These are phyloP conservation scores for Lobosporangium transversale DNA, from an alignment of 192 early-diverging fungal species.

Conservation along the genomic window DNA sequence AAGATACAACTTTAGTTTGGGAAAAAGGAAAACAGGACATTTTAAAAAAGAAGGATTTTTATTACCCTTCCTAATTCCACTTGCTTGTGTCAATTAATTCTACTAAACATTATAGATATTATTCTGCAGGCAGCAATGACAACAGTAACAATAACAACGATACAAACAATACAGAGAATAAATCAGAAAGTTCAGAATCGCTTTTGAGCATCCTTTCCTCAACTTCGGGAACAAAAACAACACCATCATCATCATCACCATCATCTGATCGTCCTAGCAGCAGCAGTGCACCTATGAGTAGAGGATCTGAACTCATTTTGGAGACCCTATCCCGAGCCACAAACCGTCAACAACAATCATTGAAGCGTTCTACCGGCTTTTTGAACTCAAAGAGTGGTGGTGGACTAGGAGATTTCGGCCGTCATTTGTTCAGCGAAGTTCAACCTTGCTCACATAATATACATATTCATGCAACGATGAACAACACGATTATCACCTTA, in stretches of 20 bases:
- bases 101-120: too few relatives aligned
- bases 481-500: constrained; percentile 92
- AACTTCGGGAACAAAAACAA: constrained; percentile 3
- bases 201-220: constrained; percentile 36
- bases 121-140: constrained; percentile 18
- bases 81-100: too few relatives aligned
- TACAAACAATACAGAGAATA: constrained; percentile 4
- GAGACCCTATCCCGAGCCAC: constrained; percentile 39
- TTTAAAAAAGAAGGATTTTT: too few relatives aligned
- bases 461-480: constrained; percentile 69
- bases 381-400: constrained; percentile 6
- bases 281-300: constrained; percentile 12
- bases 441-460: constrained; percentile 56
- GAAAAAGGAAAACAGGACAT: too few relatives aligned
- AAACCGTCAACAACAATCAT: constrained; percentile 28
- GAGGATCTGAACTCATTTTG: constrained; percentile 29
- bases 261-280: too few relatives aligned
- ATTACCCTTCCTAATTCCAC: not conserved
- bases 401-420: constrained; percentile 1
- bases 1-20: too few relatives aligned
- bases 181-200: constrained; percentile 25
- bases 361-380: constrained; percentile 5
- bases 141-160: constrained; percentile 10
- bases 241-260: constrained; percentile 3
- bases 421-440: constrained; percentile 19